These are phyloP conservation scores for Penicillium riverlandense DNA, from an alignment of 495 filamentous ascomycete genomes.

Conservation along the genomic window DNA sequence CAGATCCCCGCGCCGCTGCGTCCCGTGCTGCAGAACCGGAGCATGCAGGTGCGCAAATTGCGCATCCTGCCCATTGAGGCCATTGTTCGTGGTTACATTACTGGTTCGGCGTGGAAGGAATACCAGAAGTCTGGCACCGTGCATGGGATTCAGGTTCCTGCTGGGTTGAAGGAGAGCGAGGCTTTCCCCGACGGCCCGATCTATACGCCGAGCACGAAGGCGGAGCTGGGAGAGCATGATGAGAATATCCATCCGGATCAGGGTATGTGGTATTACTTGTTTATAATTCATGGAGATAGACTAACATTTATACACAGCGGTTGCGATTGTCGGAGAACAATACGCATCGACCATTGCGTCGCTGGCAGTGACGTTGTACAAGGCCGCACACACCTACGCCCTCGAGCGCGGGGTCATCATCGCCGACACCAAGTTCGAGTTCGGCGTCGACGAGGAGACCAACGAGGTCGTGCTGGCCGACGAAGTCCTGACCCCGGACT, in stretches of 20 bases:
- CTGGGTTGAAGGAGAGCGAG: slow-evolving; percentile 65
- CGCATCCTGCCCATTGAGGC: slow-evolving; percentile 84
- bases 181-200: slow-evolving; percentile 63
- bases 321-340: slow-evolving; percentile 60
- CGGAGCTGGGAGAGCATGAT: slow-evolving; percentile 74
- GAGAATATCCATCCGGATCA: slow-evolving; percentile 80
- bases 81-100: slow-evolving; percentile 90
- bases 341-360: slow-evolving; percentile 71
- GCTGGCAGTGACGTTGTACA: slow-evolving; percentile 67
- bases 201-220: slow-evolving; percentile 90
- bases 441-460: slow-evolving; percentile 65
- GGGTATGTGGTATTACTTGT: slow-evolving; percentile 24
- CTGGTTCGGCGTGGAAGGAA: slow-evolving; percentile 85
- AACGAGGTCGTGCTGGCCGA: slow-evolving; percentile 80
- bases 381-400: slow-evolving; percentile 66
- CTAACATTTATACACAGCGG: slow-evolving; percentile 31
- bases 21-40: slow-evolving; percentile 54
- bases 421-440: slow-evolving; percentile 84
- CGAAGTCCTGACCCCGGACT: slow-evolving; percentile 85
- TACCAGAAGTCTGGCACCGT: slow-evolving; percentile 70
- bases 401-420: slow-evolving; percentile 78
- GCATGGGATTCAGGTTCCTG: slow-evolving; percentile 62
- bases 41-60: slow-evolving; percentile 76
- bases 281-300: slow-evolving; percentile 4
- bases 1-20: slow-evolving; percentile 41